Evolutionary conservation across 2,329 filamentous ascomycete genomes (phyloP), one percentile per base, ranked within the genome.

Genomic region (Chaetomiaceae sp.): DNA sequence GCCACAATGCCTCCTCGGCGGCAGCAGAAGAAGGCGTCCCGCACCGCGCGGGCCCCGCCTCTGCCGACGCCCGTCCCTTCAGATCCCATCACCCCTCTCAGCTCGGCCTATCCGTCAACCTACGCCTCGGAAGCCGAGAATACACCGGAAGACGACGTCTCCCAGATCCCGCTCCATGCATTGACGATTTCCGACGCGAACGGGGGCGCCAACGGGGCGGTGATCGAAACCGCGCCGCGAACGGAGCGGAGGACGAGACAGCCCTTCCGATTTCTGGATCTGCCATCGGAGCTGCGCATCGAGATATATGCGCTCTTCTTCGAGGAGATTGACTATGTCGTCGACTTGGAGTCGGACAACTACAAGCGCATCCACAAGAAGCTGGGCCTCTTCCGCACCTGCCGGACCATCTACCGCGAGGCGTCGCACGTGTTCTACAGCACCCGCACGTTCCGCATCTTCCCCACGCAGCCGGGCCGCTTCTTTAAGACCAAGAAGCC

Each of bases 401-500:
- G 80, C 64, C 78, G 75, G 48, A 78, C 76, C 47, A 71, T 88
- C 37, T 80, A 87, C 63, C 65, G 69, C 15, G 87, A 90, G 67
- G 82, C 85, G 1, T 79, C 81, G 0, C 77, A 84, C 60, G 74
- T 78, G 57, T 87, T 89, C 66, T 89, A 87, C 69, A 80, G 79
- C 64, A 76, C 75, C 8, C 78, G 80, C 49, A 75, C 78, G 0
- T 79, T 87, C 49, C 83, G 85, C 51, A 67, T 91, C 33, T 90
- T 89, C 62, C 84, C 85, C 12, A 83, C 78, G 3, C 74, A 79
- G 20, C 79, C 79, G 5, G 83, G 83, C 40, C 76, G 79, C 36
- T 84, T 85, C 69, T 88, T 88, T 73, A 86, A 89, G 70, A 84
- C 83, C 27, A 88, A 88, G 71, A 82, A 81, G 60, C 87, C 87